Conservation (phyloP, 441 rosid species). For the Populus trichocarpa region DNA sequence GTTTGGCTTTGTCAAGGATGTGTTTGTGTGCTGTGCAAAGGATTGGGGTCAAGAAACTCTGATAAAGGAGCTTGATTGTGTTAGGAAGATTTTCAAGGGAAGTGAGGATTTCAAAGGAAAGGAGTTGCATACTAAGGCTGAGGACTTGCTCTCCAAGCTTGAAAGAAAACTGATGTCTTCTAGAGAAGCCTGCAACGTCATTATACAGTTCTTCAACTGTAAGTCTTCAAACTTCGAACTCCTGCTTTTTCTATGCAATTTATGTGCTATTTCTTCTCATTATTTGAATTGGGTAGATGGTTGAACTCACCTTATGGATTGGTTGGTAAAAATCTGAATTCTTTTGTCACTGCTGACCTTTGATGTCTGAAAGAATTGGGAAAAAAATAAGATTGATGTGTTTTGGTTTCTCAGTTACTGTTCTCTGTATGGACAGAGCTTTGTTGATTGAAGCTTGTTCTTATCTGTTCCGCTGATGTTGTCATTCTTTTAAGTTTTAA, state of each 20-base stretch:
- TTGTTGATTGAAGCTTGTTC: not conserved
- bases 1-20: slow-evolving; percentile 98
- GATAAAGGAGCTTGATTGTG: slow-evolving; percentile 80
- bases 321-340: not conserved
- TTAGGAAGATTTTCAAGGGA: slow-evolving; percentile 69
- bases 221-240: slow-evolving; percentile 31
- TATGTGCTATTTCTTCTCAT: slow-evolving; percentile 8
- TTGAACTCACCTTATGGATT: slow-evolving; percentile 7
- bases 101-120: slow-evolving; percentile 87
- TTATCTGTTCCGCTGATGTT: not conserved
- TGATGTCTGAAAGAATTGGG: not conserved
- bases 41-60: slow-evolving; percentile 76
- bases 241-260: slow-evolving; percentile 4
- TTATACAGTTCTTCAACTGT: slow-evolving; percentile 80
- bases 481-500: too few species aligned
- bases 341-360: not conserved
- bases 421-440: not conserved
- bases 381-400: not conserved
- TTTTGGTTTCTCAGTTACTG: not conserved
- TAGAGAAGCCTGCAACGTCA: slow-evolving; percentile 61
- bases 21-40: slow-evolving; percentile 69
- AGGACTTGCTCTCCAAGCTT: slow-evolving; percentile 59
- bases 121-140: slow-evolving; percentile 65
- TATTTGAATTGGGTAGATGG: slow-evolving; percentile 7
- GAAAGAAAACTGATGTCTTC: slow-evolving; percentile 56